phyloP scores from a whole-genome alignment of 345 rosid species.

The Lepidium didymum region DNA sequence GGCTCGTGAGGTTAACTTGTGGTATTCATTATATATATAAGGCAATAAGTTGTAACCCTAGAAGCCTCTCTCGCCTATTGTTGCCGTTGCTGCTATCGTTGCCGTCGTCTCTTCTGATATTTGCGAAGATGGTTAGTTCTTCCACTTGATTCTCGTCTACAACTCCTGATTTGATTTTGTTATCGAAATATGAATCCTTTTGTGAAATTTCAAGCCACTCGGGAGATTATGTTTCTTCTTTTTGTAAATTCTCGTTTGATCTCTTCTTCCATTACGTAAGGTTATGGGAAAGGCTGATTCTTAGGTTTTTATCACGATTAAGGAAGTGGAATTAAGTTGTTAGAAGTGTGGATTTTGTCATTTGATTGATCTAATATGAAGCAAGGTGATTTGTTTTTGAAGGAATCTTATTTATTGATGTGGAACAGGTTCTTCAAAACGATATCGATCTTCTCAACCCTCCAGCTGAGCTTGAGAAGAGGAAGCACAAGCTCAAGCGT shows the following conservation, averaged over 20 bases:
- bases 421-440: constrained; percentile 50
- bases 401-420: not conserved
- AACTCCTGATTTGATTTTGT: not conserved
- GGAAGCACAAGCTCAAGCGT: constrained; percentile 74
- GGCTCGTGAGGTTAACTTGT: not conserved
- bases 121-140: constrained; percentile 25
- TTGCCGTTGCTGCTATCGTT: not conserved
- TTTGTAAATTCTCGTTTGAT: not conserved
- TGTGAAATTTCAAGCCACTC: not conserved
- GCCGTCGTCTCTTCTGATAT: constrained; percentile 16
- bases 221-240: not conserved
- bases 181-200: not conserved
- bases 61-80: not conserved
- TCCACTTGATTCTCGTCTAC: not conserved
- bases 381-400: not conserved
- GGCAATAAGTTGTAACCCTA: constrained; percentile 9
- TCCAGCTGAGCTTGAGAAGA: constrained; percentile 67
- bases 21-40: not conserved
- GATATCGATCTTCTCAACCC: constrained; percentile 66
- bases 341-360: not conserved
- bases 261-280: not conserved
- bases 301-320: not conserved
- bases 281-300: not conserved
- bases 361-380: not conserved
- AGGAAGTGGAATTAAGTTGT: not conserved